Percentiles rank a stretch among this genome's conserved stretches.
Conservation (phyloP, 768 basidiomycete species). For the Rubroboletus pulcherrimus region DNA sequence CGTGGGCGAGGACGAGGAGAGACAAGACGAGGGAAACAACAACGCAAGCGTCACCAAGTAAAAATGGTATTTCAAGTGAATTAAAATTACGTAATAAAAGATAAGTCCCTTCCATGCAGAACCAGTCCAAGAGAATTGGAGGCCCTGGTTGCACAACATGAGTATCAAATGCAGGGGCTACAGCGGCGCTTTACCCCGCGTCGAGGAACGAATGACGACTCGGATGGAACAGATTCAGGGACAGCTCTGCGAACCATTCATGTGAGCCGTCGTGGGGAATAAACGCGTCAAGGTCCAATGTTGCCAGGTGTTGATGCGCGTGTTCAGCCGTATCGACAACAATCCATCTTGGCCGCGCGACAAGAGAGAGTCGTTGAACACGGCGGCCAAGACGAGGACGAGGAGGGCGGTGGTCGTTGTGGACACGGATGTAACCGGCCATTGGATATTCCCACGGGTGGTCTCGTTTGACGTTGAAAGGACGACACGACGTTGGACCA, state of each 20-base stretch:
- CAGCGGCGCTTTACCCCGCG: not conserved
- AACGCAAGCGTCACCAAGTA: conserved; percentile 5
- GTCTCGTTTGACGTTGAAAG: conserved; percentile 23
- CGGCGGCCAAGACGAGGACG: not conserved
- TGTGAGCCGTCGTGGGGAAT: too few relatives aligned
- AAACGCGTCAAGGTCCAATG: not conserved
- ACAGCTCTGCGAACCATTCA: not conserved
- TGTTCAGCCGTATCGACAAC: not conserved
- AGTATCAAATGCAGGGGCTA: not conserved
- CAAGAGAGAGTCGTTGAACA: not conserved
- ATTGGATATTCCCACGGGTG: conserved; percentile 18
- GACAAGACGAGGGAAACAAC: conserved; percentile 8
- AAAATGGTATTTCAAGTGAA: conserved; percentile 7
- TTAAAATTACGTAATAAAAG: conserved; percentile 23
- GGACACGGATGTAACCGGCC: conserved; percentile 13
- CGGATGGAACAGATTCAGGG: not conserved
- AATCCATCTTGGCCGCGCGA: not conserved
- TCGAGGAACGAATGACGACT: not conserved
- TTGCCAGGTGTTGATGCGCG: not conserved
- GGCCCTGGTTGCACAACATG: not conserved
- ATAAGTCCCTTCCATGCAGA: conserved; percentile 1
- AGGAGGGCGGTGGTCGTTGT: not conserved
- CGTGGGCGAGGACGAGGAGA: conserved; percentile 1
- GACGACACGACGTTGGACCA: conserved; percentile 16
- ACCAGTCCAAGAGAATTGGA: not conserved